Conservation (phyloP, 2,329 filamentous ascomycete genomes). For the Colletotrichum trifolii region DNA sequence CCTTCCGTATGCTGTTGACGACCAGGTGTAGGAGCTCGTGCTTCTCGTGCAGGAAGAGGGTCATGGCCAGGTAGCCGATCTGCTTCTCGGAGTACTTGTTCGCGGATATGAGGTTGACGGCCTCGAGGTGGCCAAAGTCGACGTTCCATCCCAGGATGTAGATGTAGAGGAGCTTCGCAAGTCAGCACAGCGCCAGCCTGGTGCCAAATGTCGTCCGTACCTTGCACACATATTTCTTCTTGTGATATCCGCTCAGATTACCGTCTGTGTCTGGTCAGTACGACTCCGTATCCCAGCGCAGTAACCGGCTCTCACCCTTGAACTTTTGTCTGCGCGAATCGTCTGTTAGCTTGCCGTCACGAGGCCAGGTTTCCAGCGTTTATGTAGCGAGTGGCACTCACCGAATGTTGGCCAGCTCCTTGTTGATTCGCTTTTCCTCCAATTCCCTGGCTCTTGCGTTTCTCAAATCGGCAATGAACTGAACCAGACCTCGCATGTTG, state of each 20-base stretch:
- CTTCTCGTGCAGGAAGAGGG: conserved; percentile 94
- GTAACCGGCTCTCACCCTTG: conserved; percentile 68
- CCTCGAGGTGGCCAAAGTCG: conserved; percentile 98
- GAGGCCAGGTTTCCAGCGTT: conserved; percentile 13
- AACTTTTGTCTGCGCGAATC: conserved; percentile 80
- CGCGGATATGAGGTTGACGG: conserved; percentile 96
- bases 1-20: conserved; percentile 98
- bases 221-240: conserved; percentile 99
- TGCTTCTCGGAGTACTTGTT: conserved; percentile 99
- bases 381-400: conserved; percentile 49
- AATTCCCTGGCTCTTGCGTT: conserved; percentile 95
- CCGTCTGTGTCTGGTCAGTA: conserved; percentile 69
- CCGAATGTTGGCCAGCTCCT: conserved; percentile 97
- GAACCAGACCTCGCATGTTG: conserved; percentile 86
- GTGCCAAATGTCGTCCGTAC: conserved; percentile 49
- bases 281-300: conserved; percentile 14
- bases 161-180: conserved; percentile 87
- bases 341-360: conserved; percentile 29
- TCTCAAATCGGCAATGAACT: conserved; percentile 96
- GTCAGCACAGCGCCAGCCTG: conserved; percentile 40
- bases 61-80: conserved; percentile 98
- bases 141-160: conserved; percentile 99
- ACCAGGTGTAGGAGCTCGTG: conserved; percentile 96
- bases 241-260: conserved; percentile 94
- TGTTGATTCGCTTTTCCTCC: conserved; percentile 99